Evolutionary conservation across 352 stramenopile species (phyloP).

Genomic region (Globisporangium yorkense): DNA sequence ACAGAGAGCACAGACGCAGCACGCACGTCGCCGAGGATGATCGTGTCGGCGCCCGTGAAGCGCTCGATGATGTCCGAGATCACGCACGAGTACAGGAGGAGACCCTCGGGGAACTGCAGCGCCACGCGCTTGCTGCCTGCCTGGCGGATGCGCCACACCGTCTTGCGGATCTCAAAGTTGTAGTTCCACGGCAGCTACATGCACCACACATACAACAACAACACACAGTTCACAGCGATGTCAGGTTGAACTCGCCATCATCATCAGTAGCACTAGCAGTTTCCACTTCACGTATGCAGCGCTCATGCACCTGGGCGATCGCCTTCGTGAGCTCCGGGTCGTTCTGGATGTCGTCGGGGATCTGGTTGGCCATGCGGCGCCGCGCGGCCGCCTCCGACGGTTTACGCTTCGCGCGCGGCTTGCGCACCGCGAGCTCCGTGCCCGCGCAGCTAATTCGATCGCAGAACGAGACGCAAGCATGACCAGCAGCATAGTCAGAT

Average conservation of each 20-base stretch:
- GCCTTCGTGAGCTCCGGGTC: conserved; percentile 85
- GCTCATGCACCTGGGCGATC: conserved; percentile 63
- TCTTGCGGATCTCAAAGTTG: conserved; percentile 99
- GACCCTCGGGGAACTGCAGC: conserved; percentile 98
- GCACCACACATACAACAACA: not conserved
- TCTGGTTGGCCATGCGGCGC: conserved; percentile 82
- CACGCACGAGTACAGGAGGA: conserved; percentile 97
- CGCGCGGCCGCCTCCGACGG: conserved; percentile 45
- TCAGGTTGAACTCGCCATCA: too few relatives aligned
- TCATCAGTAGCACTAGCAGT: not conserved
- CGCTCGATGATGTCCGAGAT: conserved; percentile 98
- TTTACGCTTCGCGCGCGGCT: conserved; percentile 57
- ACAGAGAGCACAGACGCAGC: not conserved
- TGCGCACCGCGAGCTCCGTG: conserved; percentile 23
- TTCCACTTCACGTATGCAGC: not conserved
- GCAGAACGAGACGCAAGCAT: not conserved
- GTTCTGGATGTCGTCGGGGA: conserved; percentile 88
- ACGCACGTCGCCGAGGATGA: conserved; percentile 96
- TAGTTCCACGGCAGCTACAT: conserved; percentile 95
- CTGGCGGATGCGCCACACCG: conserved; percentile 93
- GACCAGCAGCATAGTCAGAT: too few relatives aligned
- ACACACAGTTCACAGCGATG: not conserved
- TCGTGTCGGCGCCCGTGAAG: conserved; percentile 88
- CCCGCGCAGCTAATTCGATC: not conserved
- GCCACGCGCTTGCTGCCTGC: conserved; percentile 89